Conservation (phyloP, 2,329 filamentous ascomycete genomes). For the Scedosporium aurantiacum region DNA sequence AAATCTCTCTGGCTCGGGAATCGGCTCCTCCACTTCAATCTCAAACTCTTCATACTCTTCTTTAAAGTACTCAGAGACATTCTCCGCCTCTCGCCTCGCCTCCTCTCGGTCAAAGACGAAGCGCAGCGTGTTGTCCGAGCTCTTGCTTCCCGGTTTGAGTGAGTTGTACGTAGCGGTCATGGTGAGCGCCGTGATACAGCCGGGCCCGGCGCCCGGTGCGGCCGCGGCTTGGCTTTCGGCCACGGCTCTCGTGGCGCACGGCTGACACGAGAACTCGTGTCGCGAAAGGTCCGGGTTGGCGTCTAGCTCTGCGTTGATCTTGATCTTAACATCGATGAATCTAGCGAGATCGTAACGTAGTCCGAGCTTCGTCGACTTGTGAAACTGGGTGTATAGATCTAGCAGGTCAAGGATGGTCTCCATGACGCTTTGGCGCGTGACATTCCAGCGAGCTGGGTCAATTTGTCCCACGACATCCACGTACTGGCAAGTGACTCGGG, state of each 20-base stretch:
- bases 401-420: conserved; percentile 86
- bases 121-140: conserved; percentile 64
- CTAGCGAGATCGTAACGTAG: conserved; percentile 59
- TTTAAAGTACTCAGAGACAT: conserved; percentile 57
- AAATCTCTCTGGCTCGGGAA: conserved; percentile 18
- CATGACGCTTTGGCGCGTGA: conserved; percentile 36
- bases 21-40: conserved; percentile 61
- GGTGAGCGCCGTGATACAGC: not conserved
- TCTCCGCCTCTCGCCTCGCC: conserved; percentile 58
- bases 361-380: conserved; percentile 63
- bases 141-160: conserved; percentile 15
- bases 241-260: conserved; percentile 29
- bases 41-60: conserved; percentile 69
- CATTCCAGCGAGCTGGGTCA: conserved; percentile 34
- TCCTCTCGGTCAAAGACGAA: conserved; percentile 79
- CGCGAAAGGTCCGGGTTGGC: conserved; percentile 47
- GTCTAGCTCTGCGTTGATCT: conserved; percentile 72
- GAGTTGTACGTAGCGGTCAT: conserved; percentile 5
- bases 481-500: conserved; percentile 51
- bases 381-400: conserved; percentile 84
- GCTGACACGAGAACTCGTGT: conserved; percentile 49
- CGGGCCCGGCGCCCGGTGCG: not conserved
- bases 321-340: conserved; percentile 80
- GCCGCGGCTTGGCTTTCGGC: not conserved
- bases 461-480: conserved; percentile 39